Conservation (phyloP, 305 asterid genomes). For the Euphrasia arctica region DNA sequence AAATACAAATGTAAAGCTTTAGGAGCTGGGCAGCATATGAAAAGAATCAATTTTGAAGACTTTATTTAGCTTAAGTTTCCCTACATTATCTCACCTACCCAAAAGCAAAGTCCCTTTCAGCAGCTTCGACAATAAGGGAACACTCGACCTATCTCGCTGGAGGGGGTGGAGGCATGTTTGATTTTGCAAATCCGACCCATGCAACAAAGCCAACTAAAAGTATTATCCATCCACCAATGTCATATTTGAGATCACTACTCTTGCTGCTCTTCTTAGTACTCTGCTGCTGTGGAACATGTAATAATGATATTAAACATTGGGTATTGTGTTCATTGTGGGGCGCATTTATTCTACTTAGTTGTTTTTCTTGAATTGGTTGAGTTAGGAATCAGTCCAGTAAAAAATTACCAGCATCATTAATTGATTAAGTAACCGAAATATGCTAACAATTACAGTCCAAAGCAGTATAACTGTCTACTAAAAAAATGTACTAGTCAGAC, state of each 20-base stretch:
- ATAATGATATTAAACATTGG: neutral
- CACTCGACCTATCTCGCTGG: conserved; percentile 34
- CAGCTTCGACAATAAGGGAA: neutral
- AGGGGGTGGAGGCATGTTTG: conserved; percentile 50
- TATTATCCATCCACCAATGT: conserved; percentile 55
- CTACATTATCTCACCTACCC: neutral
- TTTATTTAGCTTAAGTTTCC: neutral
- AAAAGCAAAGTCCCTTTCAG: conserved; percentile 6
- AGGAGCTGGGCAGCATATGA: too few species aligned
- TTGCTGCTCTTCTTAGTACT: conserved; percentile 39
- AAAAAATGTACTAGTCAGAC: neutral
- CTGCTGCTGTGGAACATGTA: conserved; percentile 33
- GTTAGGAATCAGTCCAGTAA: too few species aligned
- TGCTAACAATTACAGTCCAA: neutral
- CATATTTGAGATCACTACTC: conserved; percentile 47
- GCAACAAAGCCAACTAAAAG: conserved; percentile 46
- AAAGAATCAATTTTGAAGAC: too few species aligned
- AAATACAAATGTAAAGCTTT: too few species aligned
- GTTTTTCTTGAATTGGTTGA: too few species aligned
- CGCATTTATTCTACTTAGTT: too few species aligned
- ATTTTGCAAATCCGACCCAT: conserved; percentile 52
- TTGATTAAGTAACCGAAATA: too few species aligned
- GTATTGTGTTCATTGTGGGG: too few species aligned
- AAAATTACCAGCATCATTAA: too few species aligned
- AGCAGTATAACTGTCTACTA: too few species aligned